Evolutionary conservation across 371 early-diverging fungal species (phyloP).

Genomic region (Phascolomyces articulosus): DNA sequence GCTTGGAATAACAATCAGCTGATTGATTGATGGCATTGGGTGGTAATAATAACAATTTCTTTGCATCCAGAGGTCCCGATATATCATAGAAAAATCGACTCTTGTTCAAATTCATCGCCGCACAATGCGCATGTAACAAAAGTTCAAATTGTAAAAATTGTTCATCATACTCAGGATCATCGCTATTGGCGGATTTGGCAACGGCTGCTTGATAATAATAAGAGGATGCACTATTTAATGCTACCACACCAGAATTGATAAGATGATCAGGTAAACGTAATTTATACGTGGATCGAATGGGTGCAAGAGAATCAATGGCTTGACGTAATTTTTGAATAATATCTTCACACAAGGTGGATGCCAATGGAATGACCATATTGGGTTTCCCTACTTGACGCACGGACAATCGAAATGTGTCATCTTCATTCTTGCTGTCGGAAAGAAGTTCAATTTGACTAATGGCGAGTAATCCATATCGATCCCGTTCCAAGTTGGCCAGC

Average conservation of each 20-base stretch:
- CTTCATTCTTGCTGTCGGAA: constrained; percentile 28
- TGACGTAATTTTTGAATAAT: constrained; percentile 39
- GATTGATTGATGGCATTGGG: constrained; percentile 33
- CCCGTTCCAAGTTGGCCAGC: constrained; percentile 23
- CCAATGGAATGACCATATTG: constrained; percentile 29
- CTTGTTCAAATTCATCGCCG: constrained; percentile 46
- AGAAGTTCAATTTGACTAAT: constrained; percentile 23
- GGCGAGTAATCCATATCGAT: constrained; percentile 42
- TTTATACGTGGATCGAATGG: constrained; percentile 10
- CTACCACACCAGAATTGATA: neutral
- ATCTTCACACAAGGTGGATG: constrained; percentile 32
- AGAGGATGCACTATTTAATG: neutral
- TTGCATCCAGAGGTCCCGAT: constrained; percentile 11
- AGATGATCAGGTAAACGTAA: constrained; percentile 22
- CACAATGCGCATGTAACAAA: constrained; percentile 37
- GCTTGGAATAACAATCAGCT: constrained; percentile 25
- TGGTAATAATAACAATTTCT: constrained; percentile 26
- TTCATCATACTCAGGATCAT: constrained; percentile 6
- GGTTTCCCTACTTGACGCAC: constrained; percentile 28
- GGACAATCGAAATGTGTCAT: constrained; percentile 39
- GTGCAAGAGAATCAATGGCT: constrained; percentile 30
- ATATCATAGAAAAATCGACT: constrained; percentile 28
- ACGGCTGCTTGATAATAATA: neutral
- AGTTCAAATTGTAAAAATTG: constrained; percentile 17
- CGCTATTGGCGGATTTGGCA: neutral